phyloP scores from a whole-genome alignment of 2,329 filamentous ascomycete genomes.

The Beauveria rudraprayagi region DNA sequence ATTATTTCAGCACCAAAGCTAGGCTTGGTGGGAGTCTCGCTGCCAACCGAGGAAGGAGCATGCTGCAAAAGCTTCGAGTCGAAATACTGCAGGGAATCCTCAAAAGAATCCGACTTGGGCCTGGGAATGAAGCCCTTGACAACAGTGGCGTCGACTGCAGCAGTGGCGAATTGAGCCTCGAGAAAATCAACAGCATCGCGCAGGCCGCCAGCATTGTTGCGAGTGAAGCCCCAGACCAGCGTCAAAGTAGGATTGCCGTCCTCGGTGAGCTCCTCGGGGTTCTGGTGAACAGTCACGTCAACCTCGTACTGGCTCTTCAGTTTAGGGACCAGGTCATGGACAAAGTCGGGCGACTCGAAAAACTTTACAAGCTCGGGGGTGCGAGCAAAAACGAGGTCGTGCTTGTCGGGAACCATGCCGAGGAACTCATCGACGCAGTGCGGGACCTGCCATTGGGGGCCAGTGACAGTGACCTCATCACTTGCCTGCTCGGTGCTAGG shows the following conservation, averaged over 20 bases:
- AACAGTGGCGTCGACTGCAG: conserved; percentile 78
- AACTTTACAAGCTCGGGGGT: conserved; percentile 70
- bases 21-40: conserved; percentile 82
- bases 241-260: conserved; percentile 51
- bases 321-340: conserved; percentile 70
- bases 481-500: conserved; percentile 96
- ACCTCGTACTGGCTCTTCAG: conserved; percentile 90
- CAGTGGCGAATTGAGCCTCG: conserved; percentile 74
- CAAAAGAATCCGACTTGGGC: conserved; percentile 98
- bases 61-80: conserved; percentile 94
- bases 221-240: conserved; percentile 76
- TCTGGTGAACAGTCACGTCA: conserved; percentile 66
- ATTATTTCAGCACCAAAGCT: conserved; percentile 75
- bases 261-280: conserved; percentile 49
- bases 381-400: conserved; percentile 79
- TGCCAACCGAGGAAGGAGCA: conserved; percentile 69
- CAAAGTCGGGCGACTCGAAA: conserved; percentile 73
- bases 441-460: conserved; percentile 96
- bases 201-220: conserved; percentile 91
- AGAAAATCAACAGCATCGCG: conserved; percentile 95
- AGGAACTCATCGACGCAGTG: conserved; percentile 93
- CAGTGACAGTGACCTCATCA: conserved; percentile 90
- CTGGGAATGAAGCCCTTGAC: conserved; percentile 93
- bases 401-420: conserved; percentile 95
- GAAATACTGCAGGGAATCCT: conserved; percentile 93